Evolutionary conservation across 192 early-diverging fungal species (phyloP).

Genomic region (Backusella sp.): DNA sequence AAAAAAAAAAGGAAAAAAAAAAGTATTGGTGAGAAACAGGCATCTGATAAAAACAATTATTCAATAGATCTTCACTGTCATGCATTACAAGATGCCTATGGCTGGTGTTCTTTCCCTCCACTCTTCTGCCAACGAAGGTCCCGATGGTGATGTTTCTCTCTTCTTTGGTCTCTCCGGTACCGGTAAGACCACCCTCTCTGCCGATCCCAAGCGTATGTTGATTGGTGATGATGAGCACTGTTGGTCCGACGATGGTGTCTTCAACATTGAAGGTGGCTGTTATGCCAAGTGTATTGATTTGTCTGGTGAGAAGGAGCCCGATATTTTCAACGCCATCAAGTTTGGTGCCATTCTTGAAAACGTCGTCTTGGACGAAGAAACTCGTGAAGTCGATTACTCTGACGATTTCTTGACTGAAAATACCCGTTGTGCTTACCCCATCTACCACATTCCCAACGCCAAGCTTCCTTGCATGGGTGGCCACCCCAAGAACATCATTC

Average conservation of each 20-base stretch:
- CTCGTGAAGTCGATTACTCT: constrained; percentile 77
- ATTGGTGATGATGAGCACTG: constrained; percentile 99
- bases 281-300: constrained; percentile 97
- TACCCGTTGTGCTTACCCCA: constrained; percentile 90
- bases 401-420: constrained; percentile 41
- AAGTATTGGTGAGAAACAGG: too few relatives aligned
- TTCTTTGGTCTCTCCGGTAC: constrained; percentile 99
- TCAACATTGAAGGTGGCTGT: constrained; percentile 99
- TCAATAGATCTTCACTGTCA: constrained; percentile 77
- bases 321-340: constrained; percentile 93
- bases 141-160: constrained; percentile 82
- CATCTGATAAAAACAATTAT: too few relatives aligned
- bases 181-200: constrained; percentile 97
- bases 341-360: constrained; percentile 54
- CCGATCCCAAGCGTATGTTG: constrained; percentile 85
- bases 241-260: constrained; percentile 92
- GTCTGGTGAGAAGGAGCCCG: constrained; percentile 94
- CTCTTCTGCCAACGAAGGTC: constrained; percentile 47
- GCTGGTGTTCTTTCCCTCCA: constrained; percentile 74
- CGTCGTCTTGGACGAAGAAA: constrained; percentile 75
- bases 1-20: constrained; percentile 55
- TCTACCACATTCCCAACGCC: constrained; percentile 90
- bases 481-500: constrained; percentile 92
- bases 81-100: constrained; percentile 99
- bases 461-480: constrained; percentile 88